Conservation (phyloP, 2,329 filamentous ascomycete genomes). For the Canariomyces notabilis region DNA sequence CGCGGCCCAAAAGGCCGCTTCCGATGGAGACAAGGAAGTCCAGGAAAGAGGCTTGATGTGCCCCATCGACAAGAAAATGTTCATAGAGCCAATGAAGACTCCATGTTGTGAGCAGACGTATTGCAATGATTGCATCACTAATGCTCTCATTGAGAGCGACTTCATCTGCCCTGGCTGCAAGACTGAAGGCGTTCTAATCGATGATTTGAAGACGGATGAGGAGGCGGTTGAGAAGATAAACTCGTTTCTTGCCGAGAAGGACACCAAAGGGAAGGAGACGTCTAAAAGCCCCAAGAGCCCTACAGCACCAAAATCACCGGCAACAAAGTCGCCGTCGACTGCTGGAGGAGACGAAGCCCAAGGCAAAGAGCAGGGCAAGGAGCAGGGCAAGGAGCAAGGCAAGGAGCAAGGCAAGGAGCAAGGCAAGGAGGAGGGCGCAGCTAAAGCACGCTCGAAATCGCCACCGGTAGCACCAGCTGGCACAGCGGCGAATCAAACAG, state of each 20-base stretch:
- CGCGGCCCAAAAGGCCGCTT: conserved; percentile 71
- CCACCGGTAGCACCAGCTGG: conserved; percentile 27
- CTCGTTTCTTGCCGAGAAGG: conserved; percentile 55
- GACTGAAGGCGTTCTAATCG: conserved; percentile 85
- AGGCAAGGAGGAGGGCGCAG: too few relatives aligned
- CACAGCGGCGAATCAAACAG: conserved; percentile 22
- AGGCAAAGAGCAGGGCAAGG: conserved; percentile 35
- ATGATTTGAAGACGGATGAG: conserved; percentile 80
- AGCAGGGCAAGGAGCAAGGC: too few relatives aligned
- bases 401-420: too few relatives aligned
- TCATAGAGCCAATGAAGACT: conserved; percentile 98
- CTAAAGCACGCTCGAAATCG: conserved; percentile 31
- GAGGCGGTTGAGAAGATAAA: conserved; percentile 74
- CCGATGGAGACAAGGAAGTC: conserved; percentile 77
- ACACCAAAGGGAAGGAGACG: conserved; percentile 38
- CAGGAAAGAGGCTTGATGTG: conserved; percentile 87
- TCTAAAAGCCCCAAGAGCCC: conserved; percentile 46
- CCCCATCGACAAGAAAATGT: conserved; percentile 94
- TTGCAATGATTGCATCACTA: conserved; percentile 99
- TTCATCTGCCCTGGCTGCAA: conserved; percentile 91
- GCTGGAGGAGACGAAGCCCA: conserved; percentile 35
- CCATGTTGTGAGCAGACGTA: conserved; percentile 98
- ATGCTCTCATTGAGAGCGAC: conserved; percentile 97
- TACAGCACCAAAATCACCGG: conserved; percentile 30
- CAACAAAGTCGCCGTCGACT: conserved; percentile 30